Percentiles rank a stretch among this genome's conserved stretches.
These are phyloP conservation scores for Phaeosphaeria sp. DNA, from an alignment of 2,329 filamentous ascomycete species.

Conservation along the genomic window DNA sequence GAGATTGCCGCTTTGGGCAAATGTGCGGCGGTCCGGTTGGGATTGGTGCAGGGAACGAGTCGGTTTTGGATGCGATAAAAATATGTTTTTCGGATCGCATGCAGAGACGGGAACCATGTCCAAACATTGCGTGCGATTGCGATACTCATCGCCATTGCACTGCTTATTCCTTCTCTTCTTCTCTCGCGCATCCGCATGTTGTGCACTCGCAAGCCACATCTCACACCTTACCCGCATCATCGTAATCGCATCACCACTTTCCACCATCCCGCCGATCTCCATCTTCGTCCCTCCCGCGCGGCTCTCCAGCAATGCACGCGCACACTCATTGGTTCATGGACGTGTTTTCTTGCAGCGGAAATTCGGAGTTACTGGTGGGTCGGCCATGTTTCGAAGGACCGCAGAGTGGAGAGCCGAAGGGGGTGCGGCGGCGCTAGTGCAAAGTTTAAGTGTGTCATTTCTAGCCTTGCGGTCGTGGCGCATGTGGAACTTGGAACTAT, in stretches of 20 bases:
- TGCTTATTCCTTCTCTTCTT: not conserved
- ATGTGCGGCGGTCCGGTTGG: not conserved
- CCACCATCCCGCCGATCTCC: not conserved
- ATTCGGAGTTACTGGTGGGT: conserved; percentile 2
- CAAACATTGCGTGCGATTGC: not conserved
- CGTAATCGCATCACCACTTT: not conserved
- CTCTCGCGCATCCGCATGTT: not conserved
- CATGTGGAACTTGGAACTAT: conserved; percentile 9
- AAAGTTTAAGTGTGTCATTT: conserved; percentile 8
- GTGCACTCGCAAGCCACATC: not conserved
- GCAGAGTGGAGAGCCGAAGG: conserved; percentile 15
- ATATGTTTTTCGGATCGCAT: not conserved
- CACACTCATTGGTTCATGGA: conserved; percentile 2
- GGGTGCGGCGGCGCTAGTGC: conserved; percentile 3
- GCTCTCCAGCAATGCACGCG: conserved; percentile 7
- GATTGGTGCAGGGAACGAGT: not conserved
- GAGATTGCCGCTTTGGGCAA: not conserved
- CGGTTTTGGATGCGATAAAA: not conserved
- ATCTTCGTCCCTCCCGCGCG: conserved; percentile 3
- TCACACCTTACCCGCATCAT: not conserved
- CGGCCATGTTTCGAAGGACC: conserved; percentile 10
- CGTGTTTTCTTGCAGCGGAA: not conserved
- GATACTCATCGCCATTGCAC: not conserved
- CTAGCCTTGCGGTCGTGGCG: not conserved
- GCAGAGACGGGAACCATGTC: not conserved